Evolutionary conservation across 225 moss, liverwort and hornwort genomes (phyloP).

Genomic region (Lunularia cruciata): DNA sequence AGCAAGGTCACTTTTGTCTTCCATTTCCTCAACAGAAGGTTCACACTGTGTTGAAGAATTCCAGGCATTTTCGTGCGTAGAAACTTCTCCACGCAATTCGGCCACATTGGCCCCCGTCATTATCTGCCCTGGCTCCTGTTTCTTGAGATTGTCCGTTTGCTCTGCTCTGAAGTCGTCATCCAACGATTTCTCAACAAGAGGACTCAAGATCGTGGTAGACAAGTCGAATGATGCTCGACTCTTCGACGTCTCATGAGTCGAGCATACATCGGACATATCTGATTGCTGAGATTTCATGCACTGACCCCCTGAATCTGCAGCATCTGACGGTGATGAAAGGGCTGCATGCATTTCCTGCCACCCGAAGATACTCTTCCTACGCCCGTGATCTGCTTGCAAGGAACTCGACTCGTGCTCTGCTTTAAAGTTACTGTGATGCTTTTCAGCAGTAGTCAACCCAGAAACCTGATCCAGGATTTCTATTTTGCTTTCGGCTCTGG

Average conservation of each 20-base stretch:
- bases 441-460: not conserved
- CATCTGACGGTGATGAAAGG: constrained; percentile 9
- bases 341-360: constrained; percentile 26
- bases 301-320: not conserved
- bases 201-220: not conserved
- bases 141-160: not conserved
- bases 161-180: not conserved
- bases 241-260: not conserved
- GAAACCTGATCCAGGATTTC: not conserved
- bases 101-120: not conserved
- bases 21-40: not conserved
- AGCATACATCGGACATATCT: not conserved
- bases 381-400: not conserved
- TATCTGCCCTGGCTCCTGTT: constrained; percentile 3
- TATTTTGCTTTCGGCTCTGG: not conserved
- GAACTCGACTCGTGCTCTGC: constrained; percentile 10
- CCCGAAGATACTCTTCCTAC: constrained; percentile 25
- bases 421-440: not conserved
- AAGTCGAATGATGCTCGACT: not conserved
- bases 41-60: not conserved
- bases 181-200: not conserved
- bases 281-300: not conserved
- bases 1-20: not conserved
- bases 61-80: not conserved
- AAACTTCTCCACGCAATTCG: not conserved